These are phyloP conservation scores for Zea mays DNA, from an alignment of 176 grass and related monocot genomes.

Conservation along the genomic window Zm-B73-REFERENCE-NAM-5.0 NC_050098.1:157124501-157125000, in stretches of 20 bases:
- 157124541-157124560: not conserved
- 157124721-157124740: not conserved
- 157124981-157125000: constrained; percentile 79
- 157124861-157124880: constrained; percentile 82
- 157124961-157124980: constrained; percentile 57
- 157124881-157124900: constrained; percentile 55
- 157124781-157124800: constrained; percentile 46
- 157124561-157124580: too few relatives aligned
- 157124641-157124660: too few relatives aligned
- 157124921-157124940: too few relatives aligned
- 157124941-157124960: too few relatives aligned
- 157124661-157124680: too few relatives aligned
- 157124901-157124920: too few relatives aligned
- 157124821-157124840: constrained; percentile 70
- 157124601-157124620: too few relatives aligned
- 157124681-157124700: not conserved
- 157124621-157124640: too few relatives aligned
- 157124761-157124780: constrained; percentile 65
- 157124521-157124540: too few relatives aligned
- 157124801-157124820: constrained; percentile 75
- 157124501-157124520: too few relatives aligned
- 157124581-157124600: too few relatives aligned
- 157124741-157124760: constrained; percentile 62
- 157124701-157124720: not conserved
- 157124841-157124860: constrained; percentile 69